These are phyloP conservation scores for Dinochytrium kinnereticum DNA, from an alignment of 371 early-diverging fungal genomes.

Conservation along the genomic window DNA sequence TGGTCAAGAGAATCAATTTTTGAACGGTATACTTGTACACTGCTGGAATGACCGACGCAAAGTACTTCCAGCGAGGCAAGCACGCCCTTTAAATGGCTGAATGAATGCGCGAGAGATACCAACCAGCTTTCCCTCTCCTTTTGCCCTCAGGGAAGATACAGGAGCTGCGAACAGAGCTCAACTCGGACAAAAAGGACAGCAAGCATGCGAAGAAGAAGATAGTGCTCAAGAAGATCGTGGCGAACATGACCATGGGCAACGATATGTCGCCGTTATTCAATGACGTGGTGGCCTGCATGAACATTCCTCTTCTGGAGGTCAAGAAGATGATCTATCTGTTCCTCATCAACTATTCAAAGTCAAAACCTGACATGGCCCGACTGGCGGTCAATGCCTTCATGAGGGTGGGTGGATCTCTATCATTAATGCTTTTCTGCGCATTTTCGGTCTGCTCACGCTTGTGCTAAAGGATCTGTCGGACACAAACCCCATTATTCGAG, in stretches of 20 bases:
- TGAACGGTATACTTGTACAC: too few relatives aligned
- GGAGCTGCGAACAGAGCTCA: slow-evolving; percentile 90
- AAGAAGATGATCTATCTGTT: slow-evolving; percentile 90
- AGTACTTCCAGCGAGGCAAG: slow-evolving; percentile 83
- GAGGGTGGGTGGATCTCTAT: slow-evolving; percentile 40
- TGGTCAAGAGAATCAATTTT: too few relatives aligned
- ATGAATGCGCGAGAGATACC: too few relatives aligned
- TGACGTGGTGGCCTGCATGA: slow-evolving; percentile 70
- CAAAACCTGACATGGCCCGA: slow-evolving; percentile 88
- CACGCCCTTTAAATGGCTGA: too few relatives aligned
- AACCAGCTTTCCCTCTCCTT: too few relatives aligned
- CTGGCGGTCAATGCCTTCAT: slow-evolving; percentile 73
- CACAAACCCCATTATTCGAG: slow-evolving; percentile 87
- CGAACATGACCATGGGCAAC: slow-evolving; percentile 98
- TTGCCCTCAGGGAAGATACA: slow-evolving; percentile 86
- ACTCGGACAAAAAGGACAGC: slow-evolving; percentile 86
- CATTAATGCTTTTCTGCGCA: too few relatives aligned
- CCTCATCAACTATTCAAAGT: slow-evolving; percentile 54
- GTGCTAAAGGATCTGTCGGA: slow-evolving; percentile 84
- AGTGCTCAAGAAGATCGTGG: slow-evolving; percentile 94
- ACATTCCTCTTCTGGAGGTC: slow-evolving; percentile 65
- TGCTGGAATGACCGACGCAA: slow-evolving; percentile 38
- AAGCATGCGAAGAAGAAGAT: slow-evolving; percentile 87
- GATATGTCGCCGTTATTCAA: slow-evolving; percentile 92
- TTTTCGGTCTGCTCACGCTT: too few relatives aligned